phyloP scores from a whole-genome alignment of 768 basidiomycete genomes.

The Sarcodon sp. region DNA sequence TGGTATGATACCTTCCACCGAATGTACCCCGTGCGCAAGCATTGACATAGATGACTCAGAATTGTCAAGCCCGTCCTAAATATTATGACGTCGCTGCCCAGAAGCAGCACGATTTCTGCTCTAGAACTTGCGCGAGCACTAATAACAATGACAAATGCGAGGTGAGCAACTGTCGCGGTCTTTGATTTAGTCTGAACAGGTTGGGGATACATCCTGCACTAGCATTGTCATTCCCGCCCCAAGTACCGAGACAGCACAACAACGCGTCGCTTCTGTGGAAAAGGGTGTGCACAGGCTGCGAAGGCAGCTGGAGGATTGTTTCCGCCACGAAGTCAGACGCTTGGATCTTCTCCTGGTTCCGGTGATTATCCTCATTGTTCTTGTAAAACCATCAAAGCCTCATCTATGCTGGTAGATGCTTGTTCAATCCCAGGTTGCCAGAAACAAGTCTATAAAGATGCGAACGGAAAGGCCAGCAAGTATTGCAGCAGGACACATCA shows the following conservation, averaged over 20 bases:
- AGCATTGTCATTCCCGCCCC: constrained; percentile 50
- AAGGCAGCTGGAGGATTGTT: neutral
- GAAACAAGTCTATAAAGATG: constrained; percentile 26
- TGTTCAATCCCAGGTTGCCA: constrained; percentile 42
- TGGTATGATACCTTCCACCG: too few relatives aligned
- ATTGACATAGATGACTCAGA: constrained; percentile 17
- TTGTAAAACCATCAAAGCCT: constrained; percentile 37
- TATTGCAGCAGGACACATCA: constrained; percentile 42
- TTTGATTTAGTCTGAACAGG: neutral
- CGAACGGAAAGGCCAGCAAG: constrained; percentile 26
- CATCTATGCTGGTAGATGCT: constrained; percentile 15
- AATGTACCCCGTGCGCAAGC: too few relatives aligned
- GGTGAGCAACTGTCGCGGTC: neutral
- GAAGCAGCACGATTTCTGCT: neutral
- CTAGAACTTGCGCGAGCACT: neutral
- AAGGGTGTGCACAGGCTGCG: constrained; percentile 1
- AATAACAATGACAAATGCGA: neutral
- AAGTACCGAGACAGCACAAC: constrained; percentile 46
- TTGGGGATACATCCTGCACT: constrained; percentile 4
- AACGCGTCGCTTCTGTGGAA: constrained; percentile 34
- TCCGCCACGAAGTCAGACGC: neutral
- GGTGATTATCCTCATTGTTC: constrained; percentile 8
- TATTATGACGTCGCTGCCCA: constrained; percentile 23
- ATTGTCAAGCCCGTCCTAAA: constrained; percentile 43
- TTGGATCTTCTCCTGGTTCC: neutral